phyloP scores from a whole-genome alignment of 2,329 filamentous ascomycete genomes.

The Clonostachys rosea region DNA sequence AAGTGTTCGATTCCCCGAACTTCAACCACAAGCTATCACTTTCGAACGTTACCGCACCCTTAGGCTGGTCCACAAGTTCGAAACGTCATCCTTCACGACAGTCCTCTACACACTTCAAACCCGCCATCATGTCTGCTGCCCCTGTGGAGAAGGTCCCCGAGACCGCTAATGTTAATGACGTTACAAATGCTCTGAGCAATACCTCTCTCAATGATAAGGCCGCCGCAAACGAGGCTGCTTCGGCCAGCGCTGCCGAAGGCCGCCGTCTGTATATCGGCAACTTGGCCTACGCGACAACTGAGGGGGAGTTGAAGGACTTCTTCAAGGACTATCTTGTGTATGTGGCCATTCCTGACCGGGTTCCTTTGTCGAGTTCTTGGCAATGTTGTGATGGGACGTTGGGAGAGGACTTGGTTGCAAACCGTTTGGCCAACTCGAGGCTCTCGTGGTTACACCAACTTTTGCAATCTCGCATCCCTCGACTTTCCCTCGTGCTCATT shows the following conservation, averaged over 20 bases:
- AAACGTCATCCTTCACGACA: conserved; percentile 29
- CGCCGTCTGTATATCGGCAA: conserved; percentile 99
- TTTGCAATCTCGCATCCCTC: neutral
- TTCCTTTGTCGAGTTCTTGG: neutral
- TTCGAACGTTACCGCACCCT: conserved; percentile 36
- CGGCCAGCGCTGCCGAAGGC: conserved; percentile 96
- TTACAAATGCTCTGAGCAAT: conserved; percentile 70
- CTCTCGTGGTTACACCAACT: no score
- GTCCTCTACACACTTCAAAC: conserved; percentile 37
- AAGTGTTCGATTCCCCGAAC: conserved; percentile 58
- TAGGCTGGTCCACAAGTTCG: conserved; percentile 18
- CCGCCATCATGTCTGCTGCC: conserved; percentile 80
- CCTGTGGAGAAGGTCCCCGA: conserved; percentile 59
- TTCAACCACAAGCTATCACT: conserved; percentile 17
- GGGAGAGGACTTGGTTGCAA: no score
- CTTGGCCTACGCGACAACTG: conserved; percentile 99
- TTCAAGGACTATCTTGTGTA: conserved; percentile 99
- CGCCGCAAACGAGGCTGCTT: conserved; percentile 80
- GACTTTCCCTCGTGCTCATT: neutral
- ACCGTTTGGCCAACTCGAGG: no score
- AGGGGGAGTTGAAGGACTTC: conserved; percentile 99
- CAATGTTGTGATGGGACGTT: neutral
- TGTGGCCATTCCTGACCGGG: conserved; percentile 35
- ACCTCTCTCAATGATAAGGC: conserved; percentile 60
- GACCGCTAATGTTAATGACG: conserved; percentile 66